Evolutionary conservation across 176 grass and related monocot genomes (phyloP), one percentile per base, ranked within the genome.

Genomic region (Cymbopogon citratus): DNA sequence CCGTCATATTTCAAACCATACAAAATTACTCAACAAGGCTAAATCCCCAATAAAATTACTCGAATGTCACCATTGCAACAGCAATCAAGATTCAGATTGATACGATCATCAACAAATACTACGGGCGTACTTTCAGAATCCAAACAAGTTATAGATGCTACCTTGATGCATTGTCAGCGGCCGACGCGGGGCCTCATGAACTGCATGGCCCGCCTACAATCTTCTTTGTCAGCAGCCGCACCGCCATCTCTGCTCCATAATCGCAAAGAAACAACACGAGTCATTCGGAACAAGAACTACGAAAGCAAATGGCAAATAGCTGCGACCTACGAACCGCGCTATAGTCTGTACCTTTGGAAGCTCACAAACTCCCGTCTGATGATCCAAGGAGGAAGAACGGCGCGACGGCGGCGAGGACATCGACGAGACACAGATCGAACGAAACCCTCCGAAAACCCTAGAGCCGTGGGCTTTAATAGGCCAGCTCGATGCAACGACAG

Each of bases 151-250:
- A 38, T 4, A 1, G 2, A 8, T 24, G 5, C 0, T 39, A 91
- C 86, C 88, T 89, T 89, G 68, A 97, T 63, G 63, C 86, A 85
- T 6, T 82, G 91, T 80, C 89, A 91, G 62, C 78, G 86, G 72
- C 89, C 91, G 49, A 80, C 83, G 15, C 93, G 91, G 0, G 88
- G n/a, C 69, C 92, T 91, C 89, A 91, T 91, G 81, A 91, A 85
- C 16, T 85, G 43, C 71, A 90, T 92, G 49, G 90, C 63, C 63
- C 82, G 81, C 85, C 87, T 35, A 95, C 88, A 87, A 86, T 95
- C 66, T 33, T 33, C 31, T 46, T 46, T 13, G 85, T 87, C 23
- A 92, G 65, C 87, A 95, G 33, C 7, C 87, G 87, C n/a, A 33
- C 31, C 3, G 31, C 31, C 31, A 97, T 91, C 40, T 85, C 46